A percentile compares a stretch with the other conserved stretches of the same genome.
phyloP scores from a whole-genome alignment of 73 alveolate genomes.

The Tetrahymena malaccensis region DNA sequence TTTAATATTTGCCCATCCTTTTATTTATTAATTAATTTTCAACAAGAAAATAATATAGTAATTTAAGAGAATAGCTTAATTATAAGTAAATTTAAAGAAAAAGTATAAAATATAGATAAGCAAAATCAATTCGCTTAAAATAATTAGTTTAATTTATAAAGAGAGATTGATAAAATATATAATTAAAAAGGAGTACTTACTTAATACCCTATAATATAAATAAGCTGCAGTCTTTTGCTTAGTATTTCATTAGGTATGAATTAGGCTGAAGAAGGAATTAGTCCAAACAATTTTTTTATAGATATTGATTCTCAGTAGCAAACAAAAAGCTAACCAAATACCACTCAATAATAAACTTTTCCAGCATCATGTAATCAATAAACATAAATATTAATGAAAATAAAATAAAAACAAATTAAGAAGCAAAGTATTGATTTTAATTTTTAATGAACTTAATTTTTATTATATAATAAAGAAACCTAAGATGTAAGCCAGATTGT shows the following conservation, averaged over 20 bases:
- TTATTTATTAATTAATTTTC: background rate
- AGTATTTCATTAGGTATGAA: background rate
- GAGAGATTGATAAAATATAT: background rate
- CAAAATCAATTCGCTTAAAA: background rate
- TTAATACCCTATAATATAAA: too few relatives aligned
- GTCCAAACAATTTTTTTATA: background rate
- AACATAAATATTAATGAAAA: too few relatives aligned
- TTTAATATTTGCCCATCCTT: background rate
- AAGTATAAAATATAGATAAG: background rate
- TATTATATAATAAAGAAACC: background rate
- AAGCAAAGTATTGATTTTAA: too few relatives aligned
- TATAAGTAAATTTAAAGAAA: background rate
- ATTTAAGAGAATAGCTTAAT: background rate
- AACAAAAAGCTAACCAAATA: background rate
- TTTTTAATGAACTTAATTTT: background rate
- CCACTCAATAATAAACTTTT: background rate
- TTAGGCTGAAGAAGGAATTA: background rate
- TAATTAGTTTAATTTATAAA: background rate
- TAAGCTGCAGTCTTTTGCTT: background rate
- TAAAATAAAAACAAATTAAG: background rate
- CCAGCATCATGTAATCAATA: background rate
- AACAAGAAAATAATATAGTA: background rate
- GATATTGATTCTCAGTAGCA: background rate
- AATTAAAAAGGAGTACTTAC: too few relatives aligned
- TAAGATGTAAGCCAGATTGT: background rate